A percentile compares a stretch with the other conserved stretches of the same genome.
Conservation (phyloP, 2,329 filamentous ascomycete genomes). For the Tolypocladium tropicale region DNA sequence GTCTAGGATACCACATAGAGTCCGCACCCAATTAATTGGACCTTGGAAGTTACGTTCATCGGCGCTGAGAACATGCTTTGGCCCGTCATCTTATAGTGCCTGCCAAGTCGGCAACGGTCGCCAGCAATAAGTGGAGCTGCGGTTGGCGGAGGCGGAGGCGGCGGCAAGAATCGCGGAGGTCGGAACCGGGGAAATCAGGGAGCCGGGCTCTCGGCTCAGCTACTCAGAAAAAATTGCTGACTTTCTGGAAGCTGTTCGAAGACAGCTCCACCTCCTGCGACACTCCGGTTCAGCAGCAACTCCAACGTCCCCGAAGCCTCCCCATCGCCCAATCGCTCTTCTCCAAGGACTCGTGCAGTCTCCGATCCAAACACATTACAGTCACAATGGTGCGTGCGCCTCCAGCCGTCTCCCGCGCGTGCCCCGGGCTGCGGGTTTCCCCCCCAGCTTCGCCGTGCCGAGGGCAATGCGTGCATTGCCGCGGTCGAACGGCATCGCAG, state of each 20-base stretch:
- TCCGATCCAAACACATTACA: slow-evolving; percentile 2
- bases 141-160: not conserved
- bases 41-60: too few relatives aligned
- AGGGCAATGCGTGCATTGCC: not conserved
- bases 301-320: not conserved
- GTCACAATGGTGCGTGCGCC: slow-evolving; percentile 19
- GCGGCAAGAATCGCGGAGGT: slow-evolving; percentile 4
- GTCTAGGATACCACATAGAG: not conserved
- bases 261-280: slow-evolving; percentile 18
- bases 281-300: not conserved
- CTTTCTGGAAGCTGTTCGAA: slow-evolving; percentile 32
- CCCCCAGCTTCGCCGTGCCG: too few relatives aligned
- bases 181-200: slow-evolving; percentile 24
- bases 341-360: not conserved
- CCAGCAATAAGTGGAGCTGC: not conserved
- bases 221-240: slow-evolving; percentile 26
- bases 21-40: too few relatives aligned
- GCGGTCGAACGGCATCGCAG: not conserved
- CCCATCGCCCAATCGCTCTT: not conserved
- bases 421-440: not conserved
- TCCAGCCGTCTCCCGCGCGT: not conserved
- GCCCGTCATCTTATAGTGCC: not conserved
- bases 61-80: not conserved
- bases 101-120: not conserved
- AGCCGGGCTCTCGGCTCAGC: slow-evolving; percentile 11